phyloP scores from a whole-genome alignment of 495 filamentous ascomycete species.

The Aspergillus indologenus region DNA sequence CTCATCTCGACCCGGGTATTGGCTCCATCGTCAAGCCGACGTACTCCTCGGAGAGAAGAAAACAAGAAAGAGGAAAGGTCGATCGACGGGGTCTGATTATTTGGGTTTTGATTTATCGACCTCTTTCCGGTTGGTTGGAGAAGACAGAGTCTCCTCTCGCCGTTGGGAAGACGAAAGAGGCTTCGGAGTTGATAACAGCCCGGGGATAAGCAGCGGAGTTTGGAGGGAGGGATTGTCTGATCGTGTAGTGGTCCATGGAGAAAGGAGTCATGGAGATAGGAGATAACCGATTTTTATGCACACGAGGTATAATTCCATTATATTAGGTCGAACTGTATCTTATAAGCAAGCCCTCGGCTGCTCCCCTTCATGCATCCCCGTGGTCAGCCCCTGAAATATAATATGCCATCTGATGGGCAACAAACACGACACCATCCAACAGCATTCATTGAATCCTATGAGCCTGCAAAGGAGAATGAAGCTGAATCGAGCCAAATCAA shows the following conservation, averaged over 20 bases:
- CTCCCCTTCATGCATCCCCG: background rate
- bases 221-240: background rate
- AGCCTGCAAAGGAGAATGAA: background rate
- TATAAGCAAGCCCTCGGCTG: background rate
- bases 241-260: background rate
- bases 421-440: background rate
- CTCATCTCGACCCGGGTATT: no score
- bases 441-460: background rate
- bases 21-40: no score
- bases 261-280: slow-evolving; percentile 4
- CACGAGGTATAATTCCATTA: background rate
- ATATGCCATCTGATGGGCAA: background rate
- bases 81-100: no score
- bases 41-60: no score
- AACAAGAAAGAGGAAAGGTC: no score
- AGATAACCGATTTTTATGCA: background rate
- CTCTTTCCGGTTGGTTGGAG: background rate
- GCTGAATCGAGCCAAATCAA: background rate
- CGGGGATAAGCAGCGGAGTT: background rate
- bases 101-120: no score
- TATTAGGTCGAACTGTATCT: background rate
- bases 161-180: no score
- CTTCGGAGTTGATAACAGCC: background rate
- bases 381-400: background rate
- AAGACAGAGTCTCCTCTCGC: no score